Base-by-base conservation (phyloP, 495 filamentous ascomycete genomes). In the Monascus purpureus region DNA sequence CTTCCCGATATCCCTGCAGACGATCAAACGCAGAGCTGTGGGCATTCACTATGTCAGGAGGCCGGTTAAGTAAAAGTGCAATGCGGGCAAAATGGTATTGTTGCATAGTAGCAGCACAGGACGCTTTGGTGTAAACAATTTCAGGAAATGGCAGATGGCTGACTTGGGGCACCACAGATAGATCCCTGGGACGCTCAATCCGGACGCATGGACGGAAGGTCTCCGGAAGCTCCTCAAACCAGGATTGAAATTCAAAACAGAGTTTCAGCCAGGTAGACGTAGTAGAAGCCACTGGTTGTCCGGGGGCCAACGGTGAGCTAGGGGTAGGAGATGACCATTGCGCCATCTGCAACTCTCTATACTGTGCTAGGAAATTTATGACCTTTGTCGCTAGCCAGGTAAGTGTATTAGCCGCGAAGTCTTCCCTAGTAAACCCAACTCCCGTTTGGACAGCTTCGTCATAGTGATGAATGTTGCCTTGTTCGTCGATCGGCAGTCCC, bases 1-100 rank as follows among this genome's bases (percentile, higher is more conserved):
- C 38, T 29, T 62, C 58, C 6, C 60, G 42, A 17, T 62, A 61
- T 2, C 50, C 47, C 20, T 59, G 54, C 2, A 64, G 37, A 3
- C 58, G 54, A 32, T 62, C 56, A 30, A 59, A 62, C 1, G 58
- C 54, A 3, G 52, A 60, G 20, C 51, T 58, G 0, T 52, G 58
- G 0, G 45, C 54, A 9, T 46, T 50, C 24, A 57, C 34, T 1
- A 40, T 43, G 28, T 64, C 56, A 7, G 47, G 32, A 0, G 60
- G 60, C 8, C 51, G 43, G 14, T 65, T 62, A 6, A 65, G 42
- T 1, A 53, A 34, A 0, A 65, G 37, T 2, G 55, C 55, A 9
- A 64, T 46, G 0, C 58, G 49, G 1, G 49, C 60, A 20, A 62
- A 64, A 28, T 64, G 52, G 32, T 57, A 62, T 20, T 61, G 56